Percentiles rank a stretch among this genome's conserved stretches.
These are phyloP conservation scores for Colletotrichum tabaci DNA, from an alignment of 2,329 filamentous ascomycete genomes.

Conservation along the genomic window DNA sequence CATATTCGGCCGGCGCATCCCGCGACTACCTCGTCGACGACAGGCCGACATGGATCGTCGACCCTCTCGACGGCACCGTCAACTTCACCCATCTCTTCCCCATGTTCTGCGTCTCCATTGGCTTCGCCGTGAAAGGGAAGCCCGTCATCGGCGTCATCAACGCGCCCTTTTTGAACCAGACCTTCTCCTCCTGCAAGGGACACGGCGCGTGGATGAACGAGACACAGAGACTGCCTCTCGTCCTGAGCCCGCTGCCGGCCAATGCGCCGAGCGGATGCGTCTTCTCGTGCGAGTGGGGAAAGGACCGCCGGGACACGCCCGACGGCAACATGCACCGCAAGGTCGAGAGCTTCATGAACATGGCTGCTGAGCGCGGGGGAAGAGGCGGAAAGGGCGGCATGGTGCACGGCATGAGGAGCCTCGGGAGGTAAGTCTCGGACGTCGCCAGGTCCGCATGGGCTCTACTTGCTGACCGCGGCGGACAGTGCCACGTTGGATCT, in stretches of 20 bases:
- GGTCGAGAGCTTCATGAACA: slow-evolving; percentile 81
- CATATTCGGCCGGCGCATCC: slow-evolving; percentile 77
- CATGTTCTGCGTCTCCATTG: slow-evolving; percentile 87
- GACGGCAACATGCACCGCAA: slow-evolving; percentile 81
- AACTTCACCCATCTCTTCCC: slow-evolving; percentile 87
- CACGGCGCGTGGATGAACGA: slow-evolving; percentile 80
- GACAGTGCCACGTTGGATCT: slow-evolving; percentile 79
- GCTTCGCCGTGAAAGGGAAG: slow-evolving; percentile 71
- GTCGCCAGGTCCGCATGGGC: background rate
- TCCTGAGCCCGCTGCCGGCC: slow-evolving; percentile 73
- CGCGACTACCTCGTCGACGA: slow-evolving; percentile 77
- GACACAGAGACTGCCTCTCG: slow-evolving; percentile 73
- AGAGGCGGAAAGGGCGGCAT: slow-evolving; percentile 79
- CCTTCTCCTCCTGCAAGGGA: slow-evolving; percentile 78
- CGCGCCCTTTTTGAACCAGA: slow-evolving; percentile 78
- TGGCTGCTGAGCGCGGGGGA: slow-evolving; percentile 77
- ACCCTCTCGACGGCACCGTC: slow-evolving; percentile 84
- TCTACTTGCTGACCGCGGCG: slow-evolving; percentile 7
- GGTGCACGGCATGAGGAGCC: slow-evolving; percentile 82
- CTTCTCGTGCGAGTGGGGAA: slow-evolving; percentile 85
- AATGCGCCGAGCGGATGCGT: slow-evolving; percentile 79
- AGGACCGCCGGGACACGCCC: slow-evolving; percentile 76
- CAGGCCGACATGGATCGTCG: slow-evolving; percentile 81
- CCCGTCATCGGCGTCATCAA: slow-evolving; percentile 81
- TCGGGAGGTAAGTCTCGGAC: slow-evolving; percentile 65